Percentiles rank a stretch among this genome's conserved stretches.
Conservation (phyloP, 352 stramenopile species). For the Pythium aristosporum region DNA sequence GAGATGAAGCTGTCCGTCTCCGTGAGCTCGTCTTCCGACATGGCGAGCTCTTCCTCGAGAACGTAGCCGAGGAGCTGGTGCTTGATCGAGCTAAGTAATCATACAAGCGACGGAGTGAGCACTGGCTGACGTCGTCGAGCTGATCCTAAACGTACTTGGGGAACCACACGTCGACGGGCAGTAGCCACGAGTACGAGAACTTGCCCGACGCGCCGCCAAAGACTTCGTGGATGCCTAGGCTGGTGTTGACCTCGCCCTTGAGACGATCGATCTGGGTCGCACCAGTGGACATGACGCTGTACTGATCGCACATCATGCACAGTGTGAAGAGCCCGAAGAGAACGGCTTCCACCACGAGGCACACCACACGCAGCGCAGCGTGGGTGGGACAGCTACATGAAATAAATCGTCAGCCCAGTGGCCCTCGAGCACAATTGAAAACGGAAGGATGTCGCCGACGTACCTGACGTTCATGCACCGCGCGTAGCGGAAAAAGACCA, state of each 20-base stretch:
- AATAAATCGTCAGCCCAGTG: not conserved
- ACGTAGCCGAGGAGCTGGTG: conserved; percentile 83
- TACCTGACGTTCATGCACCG: conserved; percentile 85
- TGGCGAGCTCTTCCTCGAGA: conserved; percentile 66
- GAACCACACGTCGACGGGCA: conserved; percentile 88
- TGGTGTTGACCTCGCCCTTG: conserved; percentile 86
- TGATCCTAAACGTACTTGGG: conserved; percentile 50
- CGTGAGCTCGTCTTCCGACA: conserved; percentile 69
- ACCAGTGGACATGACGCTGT: conserved; percentile 94
- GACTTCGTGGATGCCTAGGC: conserved; percentile 78
- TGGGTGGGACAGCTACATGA: not conserved
- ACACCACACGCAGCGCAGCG: conserved; percentile 70
- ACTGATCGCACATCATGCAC: conserved; percentile 99
- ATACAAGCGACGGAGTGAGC: not conserved
- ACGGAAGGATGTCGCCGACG: not conserved
- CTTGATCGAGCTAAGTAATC: conserved; percentile 58
- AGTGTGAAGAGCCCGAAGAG: conserved; percentile 98
- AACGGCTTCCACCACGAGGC: conserved; percentile 86
- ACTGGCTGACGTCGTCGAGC: not conserved
- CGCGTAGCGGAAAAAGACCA: conserved; percentile 91
- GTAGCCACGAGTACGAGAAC: conserved; percentile 74
- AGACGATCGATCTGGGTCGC: conserved; percentile 97
- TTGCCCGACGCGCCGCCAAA: conserved; percentile 64
- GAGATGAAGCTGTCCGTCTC: conserved; percentile 76
- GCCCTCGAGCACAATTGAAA: not conserved